phyloP scores from a whole-genome alignment of 1,284 basidiomycete genomes.

The Cutaneotrichosporon cyanovorans region DNA sequence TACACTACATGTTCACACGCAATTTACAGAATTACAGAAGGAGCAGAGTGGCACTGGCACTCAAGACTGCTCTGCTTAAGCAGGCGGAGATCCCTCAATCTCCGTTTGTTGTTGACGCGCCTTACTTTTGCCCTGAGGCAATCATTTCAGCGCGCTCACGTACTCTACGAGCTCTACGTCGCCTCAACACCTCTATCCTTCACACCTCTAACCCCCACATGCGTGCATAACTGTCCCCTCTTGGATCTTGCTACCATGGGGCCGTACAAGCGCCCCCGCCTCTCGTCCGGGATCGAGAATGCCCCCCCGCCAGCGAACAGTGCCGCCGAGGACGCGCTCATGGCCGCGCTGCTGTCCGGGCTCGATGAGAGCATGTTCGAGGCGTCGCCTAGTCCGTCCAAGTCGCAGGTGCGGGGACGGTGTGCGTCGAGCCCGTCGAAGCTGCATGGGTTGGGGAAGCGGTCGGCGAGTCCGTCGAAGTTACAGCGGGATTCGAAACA shows the following conservation, averaged over 20 bases:
- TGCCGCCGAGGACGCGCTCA: slow-evolving; percentile 38
- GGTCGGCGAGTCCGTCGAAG: too few species aligned
- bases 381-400: slow-evolving; percentile 4
- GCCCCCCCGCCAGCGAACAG: background rate
- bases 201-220: background rate
- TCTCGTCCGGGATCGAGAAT: background rate
- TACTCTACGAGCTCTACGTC: background rate
- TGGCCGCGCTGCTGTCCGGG: slow-evolving; percentile 40
- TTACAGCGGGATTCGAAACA: too few species aligned
- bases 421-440: too few species aligned
- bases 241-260: slow-evolving; percentile 2
- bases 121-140: background rate
- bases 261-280: slow-evolving; percentile 1
- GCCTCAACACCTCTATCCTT: background rate
- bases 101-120: background rate
- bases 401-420: background rate
- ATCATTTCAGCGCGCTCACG: background rate
- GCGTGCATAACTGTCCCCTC: background rate
- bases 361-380: slow-evolving; percentile 41
- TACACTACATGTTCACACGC: too few species aligned
- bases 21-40: too few species aligned
- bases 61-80: too few species aligned
- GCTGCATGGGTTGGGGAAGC: too few species aligned
- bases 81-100: too few species aligned
- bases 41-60: too few species aligned